phyloP scores from a whole-genome alignment of 768 basidiomycete species.

The Mycena chlorophos region DNA sequence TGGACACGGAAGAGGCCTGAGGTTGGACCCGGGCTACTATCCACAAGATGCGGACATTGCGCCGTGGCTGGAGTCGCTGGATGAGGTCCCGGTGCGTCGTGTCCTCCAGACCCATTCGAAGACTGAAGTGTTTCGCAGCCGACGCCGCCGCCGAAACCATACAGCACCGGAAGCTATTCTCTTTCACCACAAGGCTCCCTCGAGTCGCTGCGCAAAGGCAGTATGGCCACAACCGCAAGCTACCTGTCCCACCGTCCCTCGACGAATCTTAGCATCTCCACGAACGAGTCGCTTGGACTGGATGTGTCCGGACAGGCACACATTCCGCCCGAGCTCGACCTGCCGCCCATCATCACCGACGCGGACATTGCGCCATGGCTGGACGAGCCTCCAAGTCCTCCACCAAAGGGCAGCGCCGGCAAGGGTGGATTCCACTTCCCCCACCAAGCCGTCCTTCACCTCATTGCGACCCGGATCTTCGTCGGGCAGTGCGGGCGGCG shows the following conservation, averaged over 20 bases:
- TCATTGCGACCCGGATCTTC: conserved; percentile 22
- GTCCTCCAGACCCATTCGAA: no score
- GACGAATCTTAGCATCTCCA: conserved; percentile 18
- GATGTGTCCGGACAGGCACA: conserved; percentile 24
- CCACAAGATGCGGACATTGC: no score
- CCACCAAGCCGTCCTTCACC: conserved; percentile 33
- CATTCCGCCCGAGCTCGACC: conserved; percentile 20
- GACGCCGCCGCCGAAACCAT: no score
- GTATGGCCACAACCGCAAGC: conserved; percentile 22
- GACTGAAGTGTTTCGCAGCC: no score
- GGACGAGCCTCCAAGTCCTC: conserved; percentile 21
- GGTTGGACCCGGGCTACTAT: no score
- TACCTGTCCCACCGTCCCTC: conserved; percentile 20
- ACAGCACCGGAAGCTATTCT: no score
- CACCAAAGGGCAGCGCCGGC: conserved; percentile 24
- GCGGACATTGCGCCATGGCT: conserved; percentile 26
- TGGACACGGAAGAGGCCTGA: no score
- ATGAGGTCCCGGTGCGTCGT: no score
- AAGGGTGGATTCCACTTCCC: conserved; percentile 27
- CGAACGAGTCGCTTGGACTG: conserved; percentile 16
- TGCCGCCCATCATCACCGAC: conserved; percentile 18
- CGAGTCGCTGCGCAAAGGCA: conserved; percentile 22
- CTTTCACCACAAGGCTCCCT: no score
- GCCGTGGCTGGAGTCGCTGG: no score
- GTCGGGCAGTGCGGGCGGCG: no score